phyloP scores from a whole-genome alignment of 208 protist genomes.

The Acanthamoeba royreba region DNA sequence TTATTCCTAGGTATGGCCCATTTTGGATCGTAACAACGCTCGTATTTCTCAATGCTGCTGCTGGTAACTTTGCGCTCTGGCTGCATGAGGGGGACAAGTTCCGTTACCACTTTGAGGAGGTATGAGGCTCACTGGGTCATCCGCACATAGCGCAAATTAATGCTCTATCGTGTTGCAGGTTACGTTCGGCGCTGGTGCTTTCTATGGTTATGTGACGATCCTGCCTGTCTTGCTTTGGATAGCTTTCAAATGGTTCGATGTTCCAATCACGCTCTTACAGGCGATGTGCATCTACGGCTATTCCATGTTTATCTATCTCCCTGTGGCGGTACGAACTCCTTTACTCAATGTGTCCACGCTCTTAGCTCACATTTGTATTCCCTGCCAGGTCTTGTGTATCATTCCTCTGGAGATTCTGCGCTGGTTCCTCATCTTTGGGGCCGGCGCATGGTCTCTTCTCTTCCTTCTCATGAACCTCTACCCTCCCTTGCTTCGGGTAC shows the following conservation, averaged over 20 bases:
- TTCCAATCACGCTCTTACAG: neutral
- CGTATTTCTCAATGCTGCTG: slow-evolving; percentile 12
- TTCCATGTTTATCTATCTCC: slow-evolving; percentile 35
- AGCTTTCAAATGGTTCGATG: neutral
- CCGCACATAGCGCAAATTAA: no score
- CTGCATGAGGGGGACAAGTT: neutral
- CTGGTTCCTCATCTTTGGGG: neutral
- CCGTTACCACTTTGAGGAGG: slow-evolving; percentile 41
- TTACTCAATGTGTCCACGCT: neutral
- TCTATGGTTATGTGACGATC: slow-evolving; percentile 23
- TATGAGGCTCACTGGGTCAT: neutral
- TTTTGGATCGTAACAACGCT: slow-evolving; percentile 45
- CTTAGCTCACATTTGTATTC: neutral
- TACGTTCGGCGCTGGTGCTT: neutral
- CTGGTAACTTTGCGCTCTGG: slow-evolving; percentile 23
- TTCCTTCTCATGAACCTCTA: slow-evolving; percentile 45
- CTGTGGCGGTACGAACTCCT: neutral
- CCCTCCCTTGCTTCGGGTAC: neutral
- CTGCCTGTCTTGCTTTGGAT: slow-evolving; percentile 27
- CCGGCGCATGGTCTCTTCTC: neutral
- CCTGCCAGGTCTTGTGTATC: neutral
- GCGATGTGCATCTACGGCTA: slow-evolving; percentile 49
- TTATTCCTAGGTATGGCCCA: neutral
- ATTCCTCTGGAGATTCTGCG: neutral
- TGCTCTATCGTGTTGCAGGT: neutral